Percentiles rank a stretch among this genome's conserved stretches.
Evolutionary conservation across 768 basidiomycete species (phyloP).

Genomic region (Boletus rubroflammeus): DNA sequence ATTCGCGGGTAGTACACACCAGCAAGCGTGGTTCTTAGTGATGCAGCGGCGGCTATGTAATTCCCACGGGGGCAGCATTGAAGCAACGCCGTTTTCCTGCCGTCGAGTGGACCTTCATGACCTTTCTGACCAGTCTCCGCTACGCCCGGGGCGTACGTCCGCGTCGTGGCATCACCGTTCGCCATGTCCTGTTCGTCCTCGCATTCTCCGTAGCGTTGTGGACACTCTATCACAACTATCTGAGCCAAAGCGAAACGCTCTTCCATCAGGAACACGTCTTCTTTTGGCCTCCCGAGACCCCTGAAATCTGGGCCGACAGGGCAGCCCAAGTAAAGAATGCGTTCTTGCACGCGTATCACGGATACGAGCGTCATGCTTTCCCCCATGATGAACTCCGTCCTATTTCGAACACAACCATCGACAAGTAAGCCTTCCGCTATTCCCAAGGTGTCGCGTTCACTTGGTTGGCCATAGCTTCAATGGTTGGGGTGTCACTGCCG

Average conservation of each 20-base stretch:
- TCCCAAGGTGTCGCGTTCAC: not conserved
- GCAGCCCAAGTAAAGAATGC: constrained; percentile 57
- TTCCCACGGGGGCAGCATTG: not conserved
- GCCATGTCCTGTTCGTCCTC: constrained; percentile 20
- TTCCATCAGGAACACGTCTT: constrained; percentile 14
- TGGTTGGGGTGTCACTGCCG: constrained; percentile 72
- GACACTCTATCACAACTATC: constrained; percentile 17
- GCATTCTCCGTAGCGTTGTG: constrained; percentile 14
- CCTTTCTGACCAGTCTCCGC: not conserved
- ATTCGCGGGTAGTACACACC: no score
- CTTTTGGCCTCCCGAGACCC: constrained; percentile 26
- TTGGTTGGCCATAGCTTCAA: constrained; percentile 54
- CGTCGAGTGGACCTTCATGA: constrained; percentile 3
- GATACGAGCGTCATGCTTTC: constrained; percentile 58
- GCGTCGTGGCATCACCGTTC: constrained; percentile 20
- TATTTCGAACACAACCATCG: constrained; percentile 39
- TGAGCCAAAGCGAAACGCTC: not conserved
- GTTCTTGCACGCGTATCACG: constrained; percentile 65
- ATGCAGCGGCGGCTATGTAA: not conserved
- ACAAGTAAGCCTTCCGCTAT: constrained; percentile 44
- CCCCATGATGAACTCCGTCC: constrained; percentile 65
- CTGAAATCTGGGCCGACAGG: constrained; percentile 46
- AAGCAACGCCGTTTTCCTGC: not conserved
- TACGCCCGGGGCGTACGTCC: not conserved
- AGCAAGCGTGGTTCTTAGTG: not conserved